Conservation (phyloP, 768 basidiomycete genomes). For the Kwoniella dendrophila region DNA sequence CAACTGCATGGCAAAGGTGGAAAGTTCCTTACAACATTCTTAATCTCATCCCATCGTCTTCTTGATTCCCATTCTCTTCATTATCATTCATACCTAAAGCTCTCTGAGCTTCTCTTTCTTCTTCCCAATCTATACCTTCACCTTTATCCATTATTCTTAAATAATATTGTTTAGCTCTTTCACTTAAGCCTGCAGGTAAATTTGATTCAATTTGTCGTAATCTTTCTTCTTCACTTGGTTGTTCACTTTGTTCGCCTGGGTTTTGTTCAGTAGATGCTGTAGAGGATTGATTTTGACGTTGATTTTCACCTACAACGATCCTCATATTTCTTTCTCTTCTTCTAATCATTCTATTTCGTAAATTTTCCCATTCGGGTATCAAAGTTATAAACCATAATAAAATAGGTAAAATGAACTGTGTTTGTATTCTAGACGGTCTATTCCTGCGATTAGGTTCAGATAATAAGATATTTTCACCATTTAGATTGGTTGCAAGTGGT, state of each 20-base stretch:
- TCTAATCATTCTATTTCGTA: constrained; percentile 36
- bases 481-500: constrained; percentile 12
- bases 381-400: constrained; percentile 47
- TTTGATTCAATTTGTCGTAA: constrained; percentile 2
- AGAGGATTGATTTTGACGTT: constrained; percentile 2
- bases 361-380: constrained; percentile 44
- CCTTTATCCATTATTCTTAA: constrained; percentile 36
- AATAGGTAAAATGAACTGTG: constrained; percentile 42
- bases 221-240: not conserved
- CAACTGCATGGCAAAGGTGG: too few species aligned
- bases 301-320: constrained; percentile 33
- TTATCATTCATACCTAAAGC: constrained; percentile 44
- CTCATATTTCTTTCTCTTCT: constrained; percentile 42
- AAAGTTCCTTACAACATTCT: constrained; percentile 33
- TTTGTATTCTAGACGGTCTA: constrained; percentile 28
- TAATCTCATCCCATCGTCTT: constrained; percentile 30
- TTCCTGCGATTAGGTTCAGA: not conserved
- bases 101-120: constrained; percentile 50
- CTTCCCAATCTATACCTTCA: constrained; percentile 52
- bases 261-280: not conserved
- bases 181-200: constrained; percentile 32
- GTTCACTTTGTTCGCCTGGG: not conserved
- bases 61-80: constrained; percentile 26
- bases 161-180: constrained; percentile 38
- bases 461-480: not conserved